Percentiles rank a stretch among this genome's conserved stretches.
Conservation (phyloP, 2,329 filamentous ascomycete species). For the Lizonia empirigonia region DNA sequence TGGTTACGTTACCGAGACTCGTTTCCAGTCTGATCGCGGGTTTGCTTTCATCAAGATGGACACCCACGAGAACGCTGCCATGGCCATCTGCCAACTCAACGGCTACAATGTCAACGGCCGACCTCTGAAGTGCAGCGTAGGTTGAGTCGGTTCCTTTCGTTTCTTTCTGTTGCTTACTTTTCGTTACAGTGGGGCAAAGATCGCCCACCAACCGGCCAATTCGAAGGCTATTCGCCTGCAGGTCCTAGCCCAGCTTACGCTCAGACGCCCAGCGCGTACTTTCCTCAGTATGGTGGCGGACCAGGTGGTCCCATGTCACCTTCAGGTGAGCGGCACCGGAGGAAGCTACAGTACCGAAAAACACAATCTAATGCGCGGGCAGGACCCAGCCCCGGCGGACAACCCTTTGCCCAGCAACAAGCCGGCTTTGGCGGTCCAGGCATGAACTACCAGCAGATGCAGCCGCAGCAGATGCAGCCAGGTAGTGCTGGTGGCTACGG, state of each 20-base stretch:
- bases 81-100: constrained; percentile 97
- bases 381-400: constrained; percentile 65
- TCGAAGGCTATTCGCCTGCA: constrained; percentile 84
- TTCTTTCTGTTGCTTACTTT: constrained; percentile 33
- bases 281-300: constrained; percentile 87
- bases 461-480: constrained; percentile 48
- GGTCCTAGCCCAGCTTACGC: constrained; percentile 75
- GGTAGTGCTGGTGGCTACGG: constrained; percentile 82
- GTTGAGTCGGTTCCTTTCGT: constrained; percentile 51
- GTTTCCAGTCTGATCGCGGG: constrained; percentile 95
- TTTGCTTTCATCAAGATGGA: constrained; percentile 99
- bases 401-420: constrained; percentile 62
- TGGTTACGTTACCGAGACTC: constrained; percentile 94
- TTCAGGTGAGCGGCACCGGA: constrained; percentile 54
- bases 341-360: constrained; percentile 45
- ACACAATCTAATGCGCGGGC: constrained; percentile 46
- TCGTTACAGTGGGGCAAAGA: constrained; percentile 92
- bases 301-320: constrained; percentile 64
- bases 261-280: constrained; percentile 80
- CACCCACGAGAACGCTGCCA: constrained; percentile 94
- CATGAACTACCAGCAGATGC: constrained; percentile 51
- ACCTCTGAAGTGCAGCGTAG: constrained; percentile 96
- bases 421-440: constrained; percentile 68
- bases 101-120: constrained; percentile 98
- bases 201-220: constrained; percentile 82